A percentile compares a stretch with the other conserved stretches of the same genome.
These are phyloP conservation scores for Alternaria tenuissima DNA, from an alignment of 2,329 filamentous ascomycete genomes.

Conservation along the genomic window DNA sequence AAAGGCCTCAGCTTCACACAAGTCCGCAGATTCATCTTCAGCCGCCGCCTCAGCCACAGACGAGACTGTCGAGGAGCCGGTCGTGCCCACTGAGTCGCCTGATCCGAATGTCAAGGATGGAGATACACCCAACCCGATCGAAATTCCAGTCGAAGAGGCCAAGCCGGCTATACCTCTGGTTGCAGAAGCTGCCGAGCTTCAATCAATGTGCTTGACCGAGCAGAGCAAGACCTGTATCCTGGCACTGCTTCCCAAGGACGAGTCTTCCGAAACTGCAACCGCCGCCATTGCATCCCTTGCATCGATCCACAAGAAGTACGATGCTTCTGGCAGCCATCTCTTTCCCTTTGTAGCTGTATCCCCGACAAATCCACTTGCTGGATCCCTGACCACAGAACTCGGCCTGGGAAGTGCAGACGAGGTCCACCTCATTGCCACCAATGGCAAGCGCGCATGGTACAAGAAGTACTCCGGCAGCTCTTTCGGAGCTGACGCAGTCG, in stretches of 20 bases:
- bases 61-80: slow-evolving; percentile 58
- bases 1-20: slow-evolving; percentile 61
- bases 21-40: slow-evolving; percentile 58
- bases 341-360: slow-evolving; percentile 87
- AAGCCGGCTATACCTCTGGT: slow-evolving; percentile 71
- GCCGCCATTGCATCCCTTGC: slow-evolving; percentile 64
- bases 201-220: slow-evolving; percentile 74
- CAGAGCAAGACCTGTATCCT: slow-evolving; percentile 87
- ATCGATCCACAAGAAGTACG: slow-evolving; percentile 79
- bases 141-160: slow-evolving; percentile 62
- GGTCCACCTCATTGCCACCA: slow-evolving; percentile 80
- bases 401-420: slow-evolving; percentile 62
- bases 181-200: slow-evolving; percentile 68
- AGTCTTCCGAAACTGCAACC: slow-evolving; percentile 58
- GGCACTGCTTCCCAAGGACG: slow-evolving; percentile 55
- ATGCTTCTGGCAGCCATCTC: slow-evolving; percentile 69
- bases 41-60: slow-evolving; percentile 59
- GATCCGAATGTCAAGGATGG: slow-evolving; percentile 58
- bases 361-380: slow-evolving; percentile 65
- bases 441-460: slow-evolving; percentile 88
- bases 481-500: slow-evolving; percentile 69
- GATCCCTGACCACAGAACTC: slow-evolving; percentile 67
- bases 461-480: slow-evolving; percentile 70
- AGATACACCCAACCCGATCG: slow-evolving; percentile 57
- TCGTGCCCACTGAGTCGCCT: slow-evolving; percentile 63